These are phyloP conservation scores for Rubus idaeus DNA, from an alignment of 306 rosid species.

Conservation along the genomic window DNA sequence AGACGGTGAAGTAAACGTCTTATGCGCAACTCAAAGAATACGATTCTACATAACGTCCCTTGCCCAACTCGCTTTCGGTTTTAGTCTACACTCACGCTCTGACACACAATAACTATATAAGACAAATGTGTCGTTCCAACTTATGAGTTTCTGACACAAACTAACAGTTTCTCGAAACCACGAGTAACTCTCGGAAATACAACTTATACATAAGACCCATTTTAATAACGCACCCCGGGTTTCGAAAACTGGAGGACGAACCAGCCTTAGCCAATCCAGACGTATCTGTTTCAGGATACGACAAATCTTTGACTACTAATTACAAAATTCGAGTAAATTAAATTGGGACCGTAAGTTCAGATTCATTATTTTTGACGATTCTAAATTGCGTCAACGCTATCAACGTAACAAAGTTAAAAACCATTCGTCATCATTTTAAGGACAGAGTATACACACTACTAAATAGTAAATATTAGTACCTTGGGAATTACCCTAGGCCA, in stretches of 20 bases:
- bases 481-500: not conserved
- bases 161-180: not conserved
- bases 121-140: not conserved
- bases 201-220: not conserved
- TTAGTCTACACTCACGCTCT: not conserved
- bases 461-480: not conserved
- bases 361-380: not conserved
- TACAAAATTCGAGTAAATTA: not conserved
- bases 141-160: not conserved
- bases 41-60: not conserved
- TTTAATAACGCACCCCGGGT: not conserved
- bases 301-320: not conserved
- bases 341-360: not conserved
- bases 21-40: not conserved
- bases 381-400: too few relatives aligned
- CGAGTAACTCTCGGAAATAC: not conserved
- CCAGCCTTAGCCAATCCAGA: not conserved
- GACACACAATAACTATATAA: not conserved
- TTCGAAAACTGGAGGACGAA: too few relatives aligned
- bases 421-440: not conserved
- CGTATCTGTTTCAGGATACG: not conserved
- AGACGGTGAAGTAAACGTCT: not conserved
- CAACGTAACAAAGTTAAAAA: not conserved
- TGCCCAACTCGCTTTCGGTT: not conserved
- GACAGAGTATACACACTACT: not conserved